Evolutionary conservation across 1,284 basidiomycete species (phyloP).

Genomic region (Leccinum solheimii): DNA sequence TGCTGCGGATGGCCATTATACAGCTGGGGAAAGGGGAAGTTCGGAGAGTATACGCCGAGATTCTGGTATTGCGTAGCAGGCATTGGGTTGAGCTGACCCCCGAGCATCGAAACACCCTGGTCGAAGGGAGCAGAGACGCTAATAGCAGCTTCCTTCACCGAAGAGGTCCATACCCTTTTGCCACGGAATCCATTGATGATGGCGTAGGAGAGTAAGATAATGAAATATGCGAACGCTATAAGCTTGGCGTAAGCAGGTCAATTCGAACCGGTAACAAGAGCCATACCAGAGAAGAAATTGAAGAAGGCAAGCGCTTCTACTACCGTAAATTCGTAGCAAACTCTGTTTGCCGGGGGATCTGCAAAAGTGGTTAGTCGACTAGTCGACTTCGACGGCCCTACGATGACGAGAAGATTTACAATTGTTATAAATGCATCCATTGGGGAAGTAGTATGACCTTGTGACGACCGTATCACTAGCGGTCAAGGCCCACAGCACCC

Average conservation of each 20-base stretch:
- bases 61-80: conserved; percentile 7
- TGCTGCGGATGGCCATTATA: conserved; percentile 10
- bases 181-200: conserved; percentile 27
- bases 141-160: conserved; percentile 20
- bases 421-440: conserved; percentile 17
- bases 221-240: conserved; percentile 28
- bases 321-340: conserved; percentile 21
- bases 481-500: conserved; percentile 23
- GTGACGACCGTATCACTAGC: conserved; percentile 15
- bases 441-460: conserved; percentile 13
- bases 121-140: neutral
- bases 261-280: neutral
- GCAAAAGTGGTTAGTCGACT: neutral
- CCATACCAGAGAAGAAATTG: conserved; percentile 28
- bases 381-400: neutral
- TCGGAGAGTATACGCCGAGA: conserved; percentile 6
- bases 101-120: conserved; percentile 4
- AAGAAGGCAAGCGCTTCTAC: conserved; percentile 24
- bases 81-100: conserved; percentile 7
- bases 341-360: conserved; percentile 14
- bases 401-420: conserved; percentile 5
- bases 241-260: neutral
- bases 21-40: neutral
- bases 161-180: conserved; percentile 25
- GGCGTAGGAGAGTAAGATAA: conserved; percentile 23